Base-by-base conservation (phyloP, 2,329 filamentous ascomycete genomes). In the Penicillium sp. region DNA sequence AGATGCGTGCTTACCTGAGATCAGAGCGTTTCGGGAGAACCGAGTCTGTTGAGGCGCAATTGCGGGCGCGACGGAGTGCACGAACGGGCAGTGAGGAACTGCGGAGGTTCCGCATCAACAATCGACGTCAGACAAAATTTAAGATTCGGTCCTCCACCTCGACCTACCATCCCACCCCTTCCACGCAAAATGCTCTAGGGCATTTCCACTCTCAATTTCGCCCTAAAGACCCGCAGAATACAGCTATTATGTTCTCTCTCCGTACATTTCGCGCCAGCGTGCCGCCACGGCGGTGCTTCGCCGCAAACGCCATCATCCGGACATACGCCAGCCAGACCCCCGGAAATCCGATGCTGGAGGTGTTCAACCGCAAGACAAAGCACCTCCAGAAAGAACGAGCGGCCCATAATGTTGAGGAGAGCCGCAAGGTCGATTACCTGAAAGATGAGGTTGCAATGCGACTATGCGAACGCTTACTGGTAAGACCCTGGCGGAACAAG, bases 381-480 rank as follows among this genome's bases (percentile, higher is more conserved):
- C 92, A 89, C 80, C 77, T 94, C 42, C 94, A 99, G 70, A 95
- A 91, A 71, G 91, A 97, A 72, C 84, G 93, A 55, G 89, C 91
- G 1, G 92, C 90, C 0, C 69, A 79, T 39, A 79, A 93, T 67
- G 77, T 82, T 8, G 84, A 90, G 58, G 74, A 81, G 57, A 91
- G 91, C 68, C 83, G 93, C 13, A 83, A 89, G 64, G 88, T 91
- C 20, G 94, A 97, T 75, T 97, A 97, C 68, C 78, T 99, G 49
- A 91, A 92, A 69, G 91, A 97, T 68, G 93, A 97, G 71, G 88
- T 97, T 4, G 94, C 94, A 44, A 79, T 81, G 39, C 84, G 94
- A 43, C 77, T 99, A 21, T 90, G 89, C 64, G 93, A 97, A 64
- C 83, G 94, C 40, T 79, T 99, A 43, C 79, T 97, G 61, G 89